Evolutionary conservation across 352 stramenopile species (phyloP), one percentile per base, ranked within the genome.

Genomic region (Pythium dissimile): DNA sequence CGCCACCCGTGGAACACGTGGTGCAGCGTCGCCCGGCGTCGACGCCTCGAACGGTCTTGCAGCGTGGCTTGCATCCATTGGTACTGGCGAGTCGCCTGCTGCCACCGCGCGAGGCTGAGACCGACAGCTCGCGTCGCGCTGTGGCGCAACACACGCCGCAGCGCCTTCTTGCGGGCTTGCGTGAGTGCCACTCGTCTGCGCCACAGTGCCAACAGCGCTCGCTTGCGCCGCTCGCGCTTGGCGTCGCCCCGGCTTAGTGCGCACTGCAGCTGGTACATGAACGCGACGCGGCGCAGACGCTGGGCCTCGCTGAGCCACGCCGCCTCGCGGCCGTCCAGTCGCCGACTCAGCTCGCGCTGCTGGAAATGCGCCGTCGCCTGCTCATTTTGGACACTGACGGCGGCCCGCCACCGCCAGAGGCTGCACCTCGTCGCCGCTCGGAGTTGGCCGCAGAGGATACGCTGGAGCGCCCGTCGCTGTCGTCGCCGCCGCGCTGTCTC

Each of bases 201-300:
- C 71, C 71, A 79, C 7, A 44, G 48, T 7, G 16, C 45, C 27
- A 75, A 57, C 9, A 66, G 21, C 8, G 1, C 16, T 12, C 71
- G 64, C 20, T 62, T 38, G 2, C 50, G 12, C 2, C 30, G 48
- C 24, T 62, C 57, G 5, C 50, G 55, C 16, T 54, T 71, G 21
- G 46, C 54, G 27, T 76, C 64, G 21, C 60, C 55, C 53, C 75
- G 58, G 18, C 48, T 16, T 12, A 79, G 48, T 28, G 67, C 61
- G 11, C 67, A 76, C n/a, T 59, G 64, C 24, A 75, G 34, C 50
- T 73, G 67, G 43, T 72, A 79, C 41, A 62, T 66, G 47, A 66
- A 71, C 12, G 41, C 61, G 16, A 62, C 58, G 6, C 67, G 67
- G 13, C 32, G 35, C 15, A 63, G 45, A 5, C 55, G 55, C n/a